Evolutionary conservation across 2,329 filamentous ascomycete species (phyloP).

Genomic region (Epichloe sp.): DNA sequence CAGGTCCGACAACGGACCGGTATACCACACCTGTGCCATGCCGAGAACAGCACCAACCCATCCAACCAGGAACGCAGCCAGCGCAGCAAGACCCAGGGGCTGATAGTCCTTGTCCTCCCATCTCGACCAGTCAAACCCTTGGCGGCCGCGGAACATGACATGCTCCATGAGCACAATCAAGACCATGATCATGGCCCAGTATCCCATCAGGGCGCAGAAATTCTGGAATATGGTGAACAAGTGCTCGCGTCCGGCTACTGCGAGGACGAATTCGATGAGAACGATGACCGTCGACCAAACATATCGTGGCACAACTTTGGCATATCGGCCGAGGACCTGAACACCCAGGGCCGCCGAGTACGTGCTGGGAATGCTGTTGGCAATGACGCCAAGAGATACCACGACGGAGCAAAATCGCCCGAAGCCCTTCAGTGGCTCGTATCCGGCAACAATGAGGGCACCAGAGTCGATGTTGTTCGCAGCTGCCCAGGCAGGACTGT

Average conservation of each 20-base stretch:
- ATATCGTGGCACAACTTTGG: constrained; percentile 38
- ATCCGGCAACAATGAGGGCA: constrained; percentile 43
- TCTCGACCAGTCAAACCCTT: constrained; percentile 27
- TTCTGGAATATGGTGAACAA: constrained; percentile 42
- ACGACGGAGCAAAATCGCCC: constrained; percentile 44
- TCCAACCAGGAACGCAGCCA: constrained; percentile 30
- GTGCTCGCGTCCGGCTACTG: constrained; percentile 36
- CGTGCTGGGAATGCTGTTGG: constrained; percentile 41
- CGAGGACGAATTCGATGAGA: constrained; percentile 40
- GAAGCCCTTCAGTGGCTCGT: constrained; percentile 39
- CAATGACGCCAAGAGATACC: constrained; percentile 39
- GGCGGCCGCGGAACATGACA: constrained; percentile 27
- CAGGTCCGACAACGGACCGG: constrained; percentile 41
- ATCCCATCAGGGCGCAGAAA: constrained; percentile 39
- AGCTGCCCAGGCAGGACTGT: constrained; percentile 33
- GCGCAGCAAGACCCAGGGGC: constrained; percentile 30
- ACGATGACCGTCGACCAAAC: constrained; percentile 40
- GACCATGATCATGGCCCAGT: constrained; percentile 40
- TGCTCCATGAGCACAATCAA: constrained; percentile 34
- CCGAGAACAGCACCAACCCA: constrained; percentile 40
- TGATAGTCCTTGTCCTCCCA: constrained; percentile 34
- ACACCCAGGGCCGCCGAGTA: constrained; percentile 47
- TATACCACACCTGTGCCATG: constrained; percentile 46
- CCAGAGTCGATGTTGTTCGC: constrained; percentile 40
- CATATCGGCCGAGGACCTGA: constrained; percentile 42